Evolutionary conservation across 2,329 filamentous ascomycete genomes (phyloP).

Genomic region (Hymenoscyphus scutula): DNA sequence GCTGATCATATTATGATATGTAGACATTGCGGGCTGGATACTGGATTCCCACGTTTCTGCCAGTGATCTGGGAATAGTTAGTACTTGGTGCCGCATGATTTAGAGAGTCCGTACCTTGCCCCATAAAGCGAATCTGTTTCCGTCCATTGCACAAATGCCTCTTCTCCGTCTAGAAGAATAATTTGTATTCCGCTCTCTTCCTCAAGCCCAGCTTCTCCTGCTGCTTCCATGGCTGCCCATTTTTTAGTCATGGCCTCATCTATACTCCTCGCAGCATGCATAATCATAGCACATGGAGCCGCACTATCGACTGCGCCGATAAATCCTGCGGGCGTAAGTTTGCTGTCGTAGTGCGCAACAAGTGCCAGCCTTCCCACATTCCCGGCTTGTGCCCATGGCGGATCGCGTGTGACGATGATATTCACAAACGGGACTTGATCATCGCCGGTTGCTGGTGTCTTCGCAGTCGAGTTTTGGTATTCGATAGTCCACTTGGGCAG

Average conservation of each 20-base stretch:
- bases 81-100: neutral
- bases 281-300: conserved; percentile 87
- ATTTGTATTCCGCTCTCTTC: conserved; percentile 85
- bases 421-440: conserved; percentile 80
- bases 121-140: conserved; percentile 85
- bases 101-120: conserved; percentile 56
- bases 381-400: conserved; percentile 72
- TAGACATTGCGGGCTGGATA: conserved; percentile 67
- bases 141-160: conserved; percentile 82
- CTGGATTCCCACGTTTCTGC: conserved; percentile 77
- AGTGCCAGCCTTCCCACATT: conserved; percentile 80
- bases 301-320: conserved; percentile 93
- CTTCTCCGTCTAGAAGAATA: conserved; percentile 87
- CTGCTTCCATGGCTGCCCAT: conserved; percentile 70
- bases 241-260: conserved; percentile 77
- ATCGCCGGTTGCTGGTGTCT: conserved; percentile 72
- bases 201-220: conserved; percentile 59
- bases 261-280: conserved; percentile 80
- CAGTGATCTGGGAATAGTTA: conserved; percentile 54
- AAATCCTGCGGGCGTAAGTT: conserved; percentile 77
- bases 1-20: conserved; percentile 69
- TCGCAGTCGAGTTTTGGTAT: conserved; percentile 87
- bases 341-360: conserved; percentile 92
- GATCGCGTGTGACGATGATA: conserved; percentile 81
- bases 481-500: conserved; percentile 78